Percentiles rank a stretch among this genome's conserved stretches.
phyloP scores from a whole-genome alignment of 805 yeast genomes.

The Metschnikowia lachancei region DNA sequence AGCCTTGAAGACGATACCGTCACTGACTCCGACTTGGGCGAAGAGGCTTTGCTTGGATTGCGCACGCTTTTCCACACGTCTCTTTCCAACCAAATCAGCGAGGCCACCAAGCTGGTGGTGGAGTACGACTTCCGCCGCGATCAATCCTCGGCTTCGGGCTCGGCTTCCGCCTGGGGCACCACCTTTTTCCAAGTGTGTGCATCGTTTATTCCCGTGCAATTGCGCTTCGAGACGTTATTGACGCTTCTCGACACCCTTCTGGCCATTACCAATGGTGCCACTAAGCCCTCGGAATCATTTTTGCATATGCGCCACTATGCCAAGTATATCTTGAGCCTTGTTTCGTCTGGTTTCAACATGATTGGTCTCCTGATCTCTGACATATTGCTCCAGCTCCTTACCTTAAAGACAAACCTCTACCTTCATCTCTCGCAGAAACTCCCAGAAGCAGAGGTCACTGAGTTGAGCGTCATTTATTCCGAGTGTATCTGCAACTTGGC shows the following conservation, averaged over 20 bases:
- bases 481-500: slow-evolving; percentile 67
- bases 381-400: slow-evolving; percentile 57
- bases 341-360: slow-evolving; percentile 78
- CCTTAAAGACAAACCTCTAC: slow-evolving; percentile 43
- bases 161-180: slow-evolving; percentile 49
- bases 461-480: slow-evolving; percentile 45
- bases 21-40: slow-evolving; percentile 40
- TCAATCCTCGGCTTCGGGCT: slow-evolving; percentile 29
- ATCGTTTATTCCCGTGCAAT: slow-evolving; percentile 77
- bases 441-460: slow-evolving; percentile 22
- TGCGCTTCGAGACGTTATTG: slow-evolving; percentile 62
- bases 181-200: slow-evolving; percentile 62
- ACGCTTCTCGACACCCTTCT: slow-evolving; percentile 36
- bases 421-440: slow-evolving; percentile 25
- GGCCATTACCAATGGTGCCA: slow-evolving; percentile 20
- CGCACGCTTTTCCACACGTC: slow-evolving; percentile 62
- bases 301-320: slow-evolving; percentile 41
- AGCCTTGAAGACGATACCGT: slow-evolving; percentile 36
- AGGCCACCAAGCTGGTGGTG: slow-evolving; percentile 54
- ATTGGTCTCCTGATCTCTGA: slow-evolving; percentile 87
- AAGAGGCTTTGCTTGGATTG: slow-evolving; percentile 50
- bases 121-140: slow-evolving; percentile 29
- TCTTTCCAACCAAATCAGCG: slow-evolving; percentile 56
- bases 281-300: slow-evolving; percentile 16
- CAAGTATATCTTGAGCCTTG: slow-evolving; percentile 50